Conservation (phyloP, 2,329 filamentous ascomycete genomes). For the Sporothrix inflata region DNA sequence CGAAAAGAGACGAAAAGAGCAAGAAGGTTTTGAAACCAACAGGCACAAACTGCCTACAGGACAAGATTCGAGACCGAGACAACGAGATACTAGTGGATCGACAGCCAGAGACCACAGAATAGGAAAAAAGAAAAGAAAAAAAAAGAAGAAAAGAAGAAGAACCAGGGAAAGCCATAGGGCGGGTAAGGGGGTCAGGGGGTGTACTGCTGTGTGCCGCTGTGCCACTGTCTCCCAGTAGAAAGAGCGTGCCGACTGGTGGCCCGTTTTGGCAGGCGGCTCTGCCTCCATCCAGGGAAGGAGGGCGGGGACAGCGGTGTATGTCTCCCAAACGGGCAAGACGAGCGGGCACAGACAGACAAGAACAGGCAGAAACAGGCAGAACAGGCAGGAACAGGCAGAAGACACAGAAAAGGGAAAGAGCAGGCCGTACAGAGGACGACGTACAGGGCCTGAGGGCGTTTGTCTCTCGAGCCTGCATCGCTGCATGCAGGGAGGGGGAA, state of each 20-base stretch:
- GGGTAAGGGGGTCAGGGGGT: background rate
- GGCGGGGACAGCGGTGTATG: background rate
- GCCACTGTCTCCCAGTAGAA: background rate
- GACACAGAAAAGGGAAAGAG: conserved; percentile 25
- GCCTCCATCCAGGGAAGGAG: conserved; percentile 8
- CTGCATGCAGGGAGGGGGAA: background rate
- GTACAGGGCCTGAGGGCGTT: background rate
- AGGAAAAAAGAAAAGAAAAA: background rate
- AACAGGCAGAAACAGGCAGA: background rate
- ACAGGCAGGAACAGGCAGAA: background rate
- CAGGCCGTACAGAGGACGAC: background rate
- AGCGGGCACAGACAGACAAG: background rate
- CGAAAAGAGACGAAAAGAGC: too few species aligned
- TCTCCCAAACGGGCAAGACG: conserved; percentile 7
- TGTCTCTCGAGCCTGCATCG: background rate
- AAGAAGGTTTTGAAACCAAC: background rate
- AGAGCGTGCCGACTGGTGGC: background rate
- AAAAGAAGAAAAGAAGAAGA: background rate
- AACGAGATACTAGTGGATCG: background rate
- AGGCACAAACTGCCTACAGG: background rate
- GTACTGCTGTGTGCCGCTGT: background rate
- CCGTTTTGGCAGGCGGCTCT: conserved; percentile 3
- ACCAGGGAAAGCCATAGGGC: background rate
- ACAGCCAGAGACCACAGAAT: background rate
- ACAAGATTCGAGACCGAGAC: background rate